These are phyloP conservation scores for Irpex lacteus DNA, from an alignment of 1,284 basidiomycete genomes.

Conservation along the genomic window DNA sequence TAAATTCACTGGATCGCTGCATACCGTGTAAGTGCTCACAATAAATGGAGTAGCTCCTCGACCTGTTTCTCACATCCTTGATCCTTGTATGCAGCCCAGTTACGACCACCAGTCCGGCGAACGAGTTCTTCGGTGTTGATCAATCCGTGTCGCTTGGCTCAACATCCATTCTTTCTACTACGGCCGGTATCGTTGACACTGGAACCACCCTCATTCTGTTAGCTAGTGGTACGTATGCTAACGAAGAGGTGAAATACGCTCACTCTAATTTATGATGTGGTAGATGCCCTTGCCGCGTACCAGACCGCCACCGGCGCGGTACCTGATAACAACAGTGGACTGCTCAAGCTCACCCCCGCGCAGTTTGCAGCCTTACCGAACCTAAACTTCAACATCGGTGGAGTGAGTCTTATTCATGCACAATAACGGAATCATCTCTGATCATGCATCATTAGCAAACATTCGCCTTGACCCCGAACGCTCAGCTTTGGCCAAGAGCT, in stretches of 20 bases:
- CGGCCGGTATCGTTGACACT: constrained; percentile 18
- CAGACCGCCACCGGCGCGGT: constrained; percentile 46
- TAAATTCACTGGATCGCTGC: constrained; percentile 47
- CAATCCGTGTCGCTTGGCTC: constrained; percentile 15
- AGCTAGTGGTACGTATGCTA: constrained; percentile 12
- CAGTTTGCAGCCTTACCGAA: constrained; percentile 50
- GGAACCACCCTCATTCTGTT: constrained; percentile 19
- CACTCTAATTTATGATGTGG: not conserved
- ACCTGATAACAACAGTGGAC: constrained; percentile 45
- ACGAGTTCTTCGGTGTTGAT: constrained; percentile 19
- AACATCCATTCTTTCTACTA: constrained; percentile 6
- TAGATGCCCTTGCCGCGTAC: constrained; percentile 51
- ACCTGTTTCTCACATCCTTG: not conserved
- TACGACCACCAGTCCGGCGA: constrained; percentile 29
- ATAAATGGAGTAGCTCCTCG: not conserved
- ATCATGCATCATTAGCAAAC: not conserved
- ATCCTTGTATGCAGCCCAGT: constrained; percentile 9
- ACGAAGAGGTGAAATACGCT: not conserved
- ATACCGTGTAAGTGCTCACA: constrained; percentile 37
- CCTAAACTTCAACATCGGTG: constrained; percentile 50
- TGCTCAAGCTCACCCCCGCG: constrained; percentile 47
- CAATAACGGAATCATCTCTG: not conserved
- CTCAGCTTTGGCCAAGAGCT: constrained; percentile 18
- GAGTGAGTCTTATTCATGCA: constrained; percentile 21
- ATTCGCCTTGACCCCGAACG: constrained; percentile 12